These are phyloP conservation scores for Macrolepiota fuliginosa DNA, from an alignment of 768 basidiomycete species.

Conservation along the genomic window DNA sequence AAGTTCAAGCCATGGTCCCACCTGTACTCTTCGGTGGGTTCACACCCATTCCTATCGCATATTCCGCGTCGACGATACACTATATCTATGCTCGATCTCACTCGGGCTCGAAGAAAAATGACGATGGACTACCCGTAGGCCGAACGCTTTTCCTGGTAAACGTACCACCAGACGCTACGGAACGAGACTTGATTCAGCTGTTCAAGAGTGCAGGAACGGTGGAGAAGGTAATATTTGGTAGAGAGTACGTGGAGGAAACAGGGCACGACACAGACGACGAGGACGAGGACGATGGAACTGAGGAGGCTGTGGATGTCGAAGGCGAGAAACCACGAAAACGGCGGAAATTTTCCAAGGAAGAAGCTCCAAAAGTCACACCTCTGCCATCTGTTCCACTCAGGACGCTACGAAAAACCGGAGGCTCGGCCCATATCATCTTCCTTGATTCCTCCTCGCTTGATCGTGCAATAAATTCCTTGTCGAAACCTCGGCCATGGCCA, in stretches of 20 bases:
- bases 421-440: constrained; percentile 67
- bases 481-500: constrained; percentile 66
- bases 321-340: constrained; percentile 36
- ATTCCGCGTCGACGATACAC: constrained; percentile 52
- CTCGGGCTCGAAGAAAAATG: constrained; percentile 39
- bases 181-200: constrained; percentile 72
- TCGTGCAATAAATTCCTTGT: constrained; percentile 54
- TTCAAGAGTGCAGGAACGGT: constrained; percentile 78
- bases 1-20: constrained; percentile 4
- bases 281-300: constrained; percentile 35
- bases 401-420: constrained; percentile 57
- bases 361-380: constrained; percentile 53
- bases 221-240: constrained; percentile 65
- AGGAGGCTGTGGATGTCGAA: constrained; percentile 27
- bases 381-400: constrained; percentile 57
- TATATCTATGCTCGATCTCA: constrained; percentile 79
- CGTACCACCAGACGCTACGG: constrained; percentile 84
- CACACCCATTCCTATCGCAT: constrained; percentile 41
- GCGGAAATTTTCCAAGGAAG: constrained; percentile 35
- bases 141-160: constrained; percentile 90
- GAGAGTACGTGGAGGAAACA: constrained; percentile 36
- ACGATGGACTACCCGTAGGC: constrained; percentile 44
- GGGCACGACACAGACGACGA: constrained; percentile 41
- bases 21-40: constrained; percentile 41
- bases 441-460: constrained; percentile 72